These are phyloP conservation scores for Paradendryphiella salina DNA, from an alignment of 2,329 filamentous ascomycete genomes.

Conservation along the genomic window DNA sequence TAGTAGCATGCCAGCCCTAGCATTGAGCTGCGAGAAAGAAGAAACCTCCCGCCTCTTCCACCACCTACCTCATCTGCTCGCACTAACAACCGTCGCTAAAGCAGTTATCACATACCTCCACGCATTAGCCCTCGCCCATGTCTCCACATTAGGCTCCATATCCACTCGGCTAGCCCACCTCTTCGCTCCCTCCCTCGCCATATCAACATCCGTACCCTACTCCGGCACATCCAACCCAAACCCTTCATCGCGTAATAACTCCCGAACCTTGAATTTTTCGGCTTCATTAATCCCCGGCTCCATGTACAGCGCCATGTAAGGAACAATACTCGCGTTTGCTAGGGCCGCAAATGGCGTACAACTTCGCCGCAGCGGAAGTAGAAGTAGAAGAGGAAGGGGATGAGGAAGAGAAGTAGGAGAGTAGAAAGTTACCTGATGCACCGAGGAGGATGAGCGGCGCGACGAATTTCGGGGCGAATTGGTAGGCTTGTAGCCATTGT, in stretches of 20 bases:
- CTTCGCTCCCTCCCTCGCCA: slow-evolving; percentile 19
- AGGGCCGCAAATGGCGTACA: slow-evolving; percentile 34
- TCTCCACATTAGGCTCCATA: slow-evolving; percentile 27
- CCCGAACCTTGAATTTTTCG: slow-evolving; percentile 46
- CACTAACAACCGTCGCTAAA: slow-evolving; percentile 21
- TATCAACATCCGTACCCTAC: slow-evolving; percentile 19
- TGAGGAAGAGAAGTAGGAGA: slow-evolving; percentile 25
- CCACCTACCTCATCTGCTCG: not conserved
- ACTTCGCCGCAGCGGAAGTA: slow-evolving; percentile 7
- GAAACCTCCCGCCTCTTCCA: not conserved
- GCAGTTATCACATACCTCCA: slow-evolving; percentile 26
- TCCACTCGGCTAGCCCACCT: slow-evolving; percentile 24
- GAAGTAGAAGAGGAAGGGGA: slow-evolving; percentile 9
- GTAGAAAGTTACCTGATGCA: slow-evolving; percentile 37
- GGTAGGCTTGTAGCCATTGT: slow-evolving; percentile 49
- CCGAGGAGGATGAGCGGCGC: slow-evolving; percentile 44
- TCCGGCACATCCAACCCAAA: slow-evolving; percentile 18
- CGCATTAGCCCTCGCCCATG: slow-evolving; percentile 24
- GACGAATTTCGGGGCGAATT: slow-evolving; percentile 43
- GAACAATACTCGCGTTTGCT: slow-evolving; percentile 38
- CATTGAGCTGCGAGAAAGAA: no score
- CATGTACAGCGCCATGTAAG: slow-evolving; percentile 47
- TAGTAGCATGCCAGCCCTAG: no score
- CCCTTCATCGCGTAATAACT: slow-evolving; percentile 33
- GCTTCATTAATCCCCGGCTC: slow-evolving; percentile 48